These are phyloP conservation scores for Talaromyces sp. DNA, from an alignment of 2,329 filamentous ascomycete species.

Conservation along the genomic window DNA sequence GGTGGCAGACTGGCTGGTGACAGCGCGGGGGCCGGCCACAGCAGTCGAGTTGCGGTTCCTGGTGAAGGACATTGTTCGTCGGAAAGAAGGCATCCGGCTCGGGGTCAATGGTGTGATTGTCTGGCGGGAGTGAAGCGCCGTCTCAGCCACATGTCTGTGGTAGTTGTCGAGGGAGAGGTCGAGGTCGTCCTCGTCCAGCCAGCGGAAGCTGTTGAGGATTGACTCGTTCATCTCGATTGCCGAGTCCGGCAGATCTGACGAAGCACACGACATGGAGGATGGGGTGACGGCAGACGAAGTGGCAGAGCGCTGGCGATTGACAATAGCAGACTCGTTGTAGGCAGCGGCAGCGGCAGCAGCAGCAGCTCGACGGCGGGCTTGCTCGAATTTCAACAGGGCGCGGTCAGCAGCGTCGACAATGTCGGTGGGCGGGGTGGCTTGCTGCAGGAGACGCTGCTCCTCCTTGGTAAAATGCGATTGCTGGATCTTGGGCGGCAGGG, in stretches of 20 bases:
- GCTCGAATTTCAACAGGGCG: conserved; percentile 45
- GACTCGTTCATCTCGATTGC: conserved; percentile 44
- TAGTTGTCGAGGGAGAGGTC: conserved; percentile 68
- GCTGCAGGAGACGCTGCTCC: conserved; percentile 55
- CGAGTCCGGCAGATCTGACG: conserved; percentile 22
- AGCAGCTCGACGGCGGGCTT: conserved; percentile 20
- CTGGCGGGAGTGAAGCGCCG: conserved; percentile 23
- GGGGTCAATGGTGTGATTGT: conserved; percentile 3
- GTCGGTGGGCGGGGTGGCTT: conserved; percentile 47
- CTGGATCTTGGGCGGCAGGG: conserved; percentile 66
- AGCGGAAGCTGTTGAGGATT: conserved; percentile 63
- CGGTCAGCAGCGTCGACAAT: conserved; percentile 56
- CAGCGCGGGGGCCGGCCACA: conserved; percentile 33
- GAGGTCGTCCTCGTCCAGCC: conserved; percentile 68
- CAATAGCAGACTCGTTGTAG: conserved; percentile 16
- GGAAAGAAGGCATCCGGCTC: conserved; percentile 54
- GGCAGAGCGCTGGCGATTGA: background rate
- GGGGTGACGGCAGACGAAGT: conserved; percentile 7
- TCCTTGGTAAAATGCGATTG: conserved; percentile 64
- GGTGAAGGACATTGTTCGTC: conserved; percentile 65
- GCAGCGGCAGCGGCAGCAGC: conserved; percentile 21
- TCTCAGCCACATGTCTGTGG: conserved; percentile 55
- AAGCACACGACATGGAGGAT: conserved; percentile 6
- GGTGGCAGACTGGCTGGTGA: conserved; percentile 41
- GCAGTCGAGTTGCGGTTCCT: conserved; percentile 46